Percentiles rank a stretch among this genome's conserved stretches.
These are phyloP conservation scores for Stagonosporopsis rhizophila DNA, from an alignment of 2,329 filamentous ascomycete species.

Conservation along the genomic window DNA sequence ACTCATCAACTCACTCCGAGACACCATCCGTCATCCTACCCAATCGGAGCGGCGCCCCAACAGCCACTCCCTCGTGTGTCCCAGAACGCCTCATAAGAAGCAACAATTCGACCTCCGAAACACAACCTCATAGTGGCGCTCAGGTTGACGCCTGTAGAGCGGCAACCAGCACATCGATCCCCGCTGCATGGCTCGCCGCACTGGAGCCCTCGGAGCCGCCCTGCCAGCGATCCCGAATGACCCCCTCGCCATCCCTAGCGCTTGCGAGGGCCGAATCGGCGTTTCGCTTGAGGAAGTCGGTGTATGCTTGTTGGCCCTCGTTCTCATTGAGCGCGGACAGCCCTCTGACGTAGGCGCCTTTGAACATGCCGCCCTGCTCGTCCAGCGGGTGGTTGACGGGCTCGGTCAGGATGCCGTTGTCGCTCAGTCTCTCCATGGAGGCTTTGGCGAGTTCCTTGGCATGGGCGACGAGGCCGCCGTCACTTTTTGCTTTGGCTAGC, in stretches of 20 bases:
- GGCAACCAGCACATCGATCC: constrained; percentile 70
- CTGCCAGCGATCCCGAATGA: constrained; percentile 66
- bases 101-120: constrained; percentile 1
- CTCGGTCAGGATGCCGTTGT: constrained; percentile 46
- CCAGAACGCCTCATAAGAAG: constrained; percentile 5
- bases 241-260: constrained; percentile 48
- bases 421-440: constrained; percentile 33
- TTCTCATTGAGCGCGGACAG: constrained; percentile 40
- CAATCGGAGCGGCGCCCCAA: neutral
- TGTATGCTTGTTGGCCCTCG: constrained; percentile 28
- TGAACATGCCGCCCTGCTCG: constrained; percentile 45
- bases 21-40: neutral
- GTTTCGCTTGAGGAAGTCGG: constrained; percentile 43
- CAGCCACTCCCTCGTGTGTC: neutral
- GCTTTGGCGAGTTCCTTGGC: constrained; percentile 40
- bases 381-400: constrained; percentile 31
- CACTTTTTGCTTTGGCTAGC: constrained; percentile 55
- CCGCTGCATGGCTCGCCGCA: constrained; percentile 67
- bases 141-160: constrained; percentile 22
- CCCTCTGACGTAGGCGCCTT: constrained; percentile 48
- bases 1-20: neutral
- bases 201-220: constrained; percentile 61
- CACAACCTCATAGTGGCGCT: neutral
- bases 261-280: constrained; percentile 43
- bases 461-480: constrained; percentile 31